Conservation (phyloP, 495 filamentous ascomycete species). For the Xylaria grammica region DNA sequence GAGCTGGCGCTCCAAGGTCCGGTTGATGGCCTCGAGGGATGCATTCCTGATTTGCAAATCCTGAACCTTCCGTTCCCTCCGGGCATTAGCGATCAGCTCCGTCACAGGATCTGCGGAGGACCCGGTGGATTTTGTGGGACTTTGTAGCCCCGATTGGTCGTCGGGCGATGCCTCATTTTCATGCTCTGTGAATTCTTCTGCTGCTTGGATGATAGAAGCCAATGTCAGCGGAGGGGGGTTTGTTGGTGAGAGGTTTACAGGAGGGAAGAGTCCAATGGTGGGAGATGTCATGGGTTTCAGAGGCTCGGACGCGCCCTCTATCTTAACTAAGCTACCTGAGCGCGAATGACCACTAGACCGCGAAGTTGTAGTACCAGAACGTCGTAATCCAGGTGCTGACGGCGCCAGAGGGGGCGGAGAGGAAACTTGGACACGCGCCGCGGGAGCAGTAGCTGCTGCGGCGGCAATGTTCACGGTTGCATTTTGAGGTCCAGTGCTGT, state of each 20-base stretch:
- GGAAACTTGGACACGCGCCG: constrained; percentile 20
- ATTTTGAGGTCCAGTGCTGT: constrained; percentile 16
- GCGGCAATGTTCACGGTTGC: neutral
- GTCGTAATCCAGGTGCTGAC: constrained; percentile 32
- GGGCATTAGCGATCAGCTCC: constrained; percentile 79
- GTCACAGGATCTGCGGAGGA: constrained; percentile 58
- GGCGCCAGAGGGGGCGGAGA: constrained; percentile 31
- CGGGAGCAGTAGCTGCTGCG: neutral
- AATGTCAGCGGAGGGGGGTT: constrained; percentile 38
- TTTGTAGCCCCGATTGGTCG: constrained; percentile 44
- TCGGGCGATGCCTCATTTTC: constrained; percentile 31
- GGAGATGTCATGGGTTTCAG: constrained; percentile 24
- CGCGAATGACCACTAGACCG: constrained; percentile 36
- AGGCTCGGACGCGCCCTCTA: constrained; percentile 22
- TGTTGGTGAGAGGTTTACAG: constrained; percentile 32
- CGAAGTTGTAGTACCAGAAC: constrained; percentile 27
- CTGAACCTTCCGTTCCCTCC: constrained; percentile 91
- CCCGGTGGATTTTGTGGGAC: constrained; percentile 55
- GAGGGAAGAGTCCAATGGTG: constrained; percentile 26
- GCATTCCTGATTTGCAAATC: constrained; percentile 99
- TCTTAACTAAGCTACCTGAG: constrained; percentile 33
- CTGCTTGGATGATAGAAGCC: constrained; percentile 54
- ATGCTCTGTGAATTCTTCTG: constrained; percentile 51
- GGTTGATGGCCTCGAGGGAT: constrained; percentile 94
- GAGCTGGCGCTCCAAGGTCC: constrained; percentile 87